Conservation (phyloP, 345 rosid species). For the Hypericum perforatum region DNA sequence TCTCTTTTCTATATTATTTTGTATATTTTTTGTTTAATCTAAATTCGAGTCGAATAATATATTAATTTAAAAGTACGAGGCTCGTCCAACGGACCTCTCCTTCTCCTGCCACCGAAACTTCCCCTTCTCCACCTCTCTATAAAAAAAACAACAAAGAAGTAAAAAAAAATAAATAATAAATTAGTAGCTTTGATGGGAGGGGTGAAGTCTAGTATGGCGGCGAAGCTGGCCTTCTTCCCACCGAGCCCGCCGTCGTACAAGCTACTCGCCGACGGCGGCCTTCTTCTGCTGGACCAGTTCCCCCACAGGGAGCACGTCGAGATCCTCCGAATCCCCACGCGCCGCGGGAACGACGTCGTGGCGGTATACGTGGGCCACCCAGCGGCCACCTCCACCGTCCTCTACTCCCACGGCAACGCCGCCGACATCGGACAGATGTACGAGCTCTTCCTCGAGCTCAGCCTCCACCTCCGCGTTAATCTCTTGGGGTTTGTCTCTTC, state of each 20-base stretch:
- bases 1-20: no score
- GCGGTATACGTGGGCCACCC: slow-evolving; percentile 77
- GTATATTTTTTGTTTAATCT: no score
- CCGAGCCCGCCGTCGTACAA: slow-evolving; percentile 7
- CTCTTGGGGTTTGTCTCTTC: slow-evolving; percentile 69
- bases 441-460: slow-evolving; percentile 93
- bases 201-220: slow-evolving; percentile 4
- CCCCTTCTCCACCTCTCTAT: background rate
- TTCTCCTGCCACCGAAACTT: no score
- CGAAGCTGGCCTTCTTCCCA: slow-evolving; percentile 9
- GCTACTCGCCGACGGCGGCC: background rate
- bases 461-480: slow-evolving; percentile 82
- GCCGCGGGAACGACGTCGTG: slow-evolving; percentile 74
- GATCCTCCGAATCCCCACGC: slow-evolving; percentile 34
- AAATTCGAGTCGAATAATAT: no score
- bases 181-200: background rate
- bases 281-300: slow-evolving; percentile 2
- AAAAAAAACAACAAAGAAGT: background rate
- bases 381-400: slow-evolving; percentile 78
- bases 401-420: slow-evolving; percentile 98
- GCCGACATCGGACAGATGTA: slow-evolving; percentile 99
- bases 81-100: no score
- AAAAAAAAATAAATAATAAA: background rate
- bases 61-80: no score
- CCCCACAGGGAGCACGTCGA: slow-evolving; percentile 10